Base-by-base conservation (phyloP, 495 filamentous ascomycete species). In the Aspergillus sclerotiicarbonarius region DNA sequence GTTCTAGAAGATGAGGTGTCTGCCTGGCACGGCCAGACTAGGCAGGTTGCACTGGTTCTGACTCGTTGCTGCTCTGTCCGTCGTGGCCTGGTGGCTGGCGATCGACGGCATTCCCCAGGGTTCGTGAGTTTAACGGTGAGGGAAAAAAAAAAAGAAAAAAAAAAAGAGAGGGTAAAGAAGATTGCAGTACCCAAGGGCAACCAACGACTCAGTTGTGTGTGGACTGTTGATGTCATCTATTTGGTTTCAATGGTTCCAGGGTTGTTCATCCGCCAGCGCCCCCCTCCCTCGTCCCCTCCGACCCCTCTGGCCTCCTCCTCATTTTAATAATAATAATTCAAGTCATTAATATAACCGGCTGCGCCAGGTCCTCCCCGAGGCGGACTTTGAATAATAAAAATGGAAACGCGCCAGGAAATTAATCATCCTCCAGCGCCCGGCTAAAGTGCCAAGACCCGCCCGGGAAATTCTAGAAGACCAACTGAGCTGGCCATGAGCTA, bases 401-500 rank as follows among this genome's bases (percentile, higher is more conserved):
- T 41, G 37, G 37, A 41, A 41, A 41, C 37, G 25, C 37, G 37
- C 37, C 13, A n/a, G 37, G 37, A 41, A 41, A 41, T 41, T 41
- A 41, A 41, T 41, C 13, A 41, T 41, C 37, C 37, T 41, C n/a
- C 37, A 41, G 37, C 37, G 37, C 13, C 37, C 37, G 37, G 37
- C 37, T 41, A 41, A 41, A n/a, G 37, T 12, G 37, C 37, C 37
- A 41, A 41, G 37, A 41, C 37, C 37, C 37, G 37, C 44, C 57
- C 51, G 51, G 47, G 47, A 32, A 45, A 60, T 61, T 61, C 59
- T 61, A 57, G 59, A 67, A 66, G 63, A 56, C 55, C 46, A 52
- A 51, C 44, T 29, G 41, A 58, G 50, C 19, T 47, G 51, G 30
- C 32, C 43, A 53, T 15, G 48, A 61, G 50, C 49, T 60, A 48